Evolutionary conservation across 2,329 filamentous ascomycete genomes (phyloP).

Genomic region (Arthrobotrys iridis): DNA sequence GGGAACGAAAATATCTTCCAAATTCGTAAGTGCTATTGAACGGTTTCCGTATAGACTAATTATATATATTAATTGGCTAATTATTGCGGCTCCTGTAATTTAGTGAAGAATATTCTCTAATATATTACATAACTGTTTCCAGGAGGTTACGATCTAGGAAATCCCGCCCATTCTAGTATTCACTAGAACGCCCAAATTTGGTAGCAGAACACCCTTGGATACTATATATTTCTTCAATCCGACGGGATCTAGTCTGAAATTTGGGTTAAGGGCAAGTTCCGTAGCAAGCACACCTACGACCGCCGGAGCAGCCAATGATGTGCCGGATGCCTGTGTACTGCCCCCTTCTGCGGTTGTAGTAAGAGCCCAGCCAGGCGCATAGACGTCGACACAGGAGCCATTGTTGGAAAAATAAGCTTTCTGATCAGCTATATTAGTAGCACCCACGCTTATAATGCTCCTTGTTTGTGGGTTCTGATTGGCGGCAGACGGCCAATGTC

Average conservation of each 20-base stretch:
- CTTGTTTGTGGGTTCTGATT: conserved; percentile 10
- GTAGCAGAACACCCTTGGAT: neutral
- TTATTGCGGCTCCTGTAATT: no score
- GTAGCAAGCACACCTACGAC: conserved; percentile 22
- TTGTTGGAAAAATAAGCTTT: conserved; percentile 17
- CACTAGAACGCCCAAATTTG: neutral
- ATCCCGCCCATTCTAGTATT: conserved; percentile 8
- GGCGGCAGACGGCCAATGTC: conserved; percentile 16
- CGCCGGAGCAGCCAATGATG: conserved; percentile 20
- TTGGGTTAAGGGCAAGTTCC: conserved; percentile 12
- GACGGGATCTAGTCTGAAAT: conserved; percentile 8
- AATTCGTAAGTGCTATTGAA: neutral
- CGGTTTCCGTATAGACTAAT: neutral
- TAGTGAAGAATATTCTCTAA: neutral
- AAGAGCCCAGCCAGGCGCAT: conserved; percentile 1
- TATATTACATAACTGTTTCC: neutral
- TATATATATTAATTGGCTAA: neutral
- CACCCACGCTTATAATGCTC: conserved; percentile 20
- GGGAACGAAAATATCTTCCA: neutral
- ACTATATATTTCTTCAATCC: conserved; percentile 25
- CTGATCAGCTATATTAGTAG: conserved; percentile 1
- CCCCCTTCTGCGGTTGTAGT: neutral
- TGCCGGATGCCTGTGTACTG: neutral
- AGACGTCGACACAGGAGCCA: conserved; percentile 23
- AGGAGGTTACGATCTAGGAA: no score